Base-by-base conservation (phyloP, 495 filamentous ascomycete genomes). In the Astrothelium macrocarpum region DNA sequence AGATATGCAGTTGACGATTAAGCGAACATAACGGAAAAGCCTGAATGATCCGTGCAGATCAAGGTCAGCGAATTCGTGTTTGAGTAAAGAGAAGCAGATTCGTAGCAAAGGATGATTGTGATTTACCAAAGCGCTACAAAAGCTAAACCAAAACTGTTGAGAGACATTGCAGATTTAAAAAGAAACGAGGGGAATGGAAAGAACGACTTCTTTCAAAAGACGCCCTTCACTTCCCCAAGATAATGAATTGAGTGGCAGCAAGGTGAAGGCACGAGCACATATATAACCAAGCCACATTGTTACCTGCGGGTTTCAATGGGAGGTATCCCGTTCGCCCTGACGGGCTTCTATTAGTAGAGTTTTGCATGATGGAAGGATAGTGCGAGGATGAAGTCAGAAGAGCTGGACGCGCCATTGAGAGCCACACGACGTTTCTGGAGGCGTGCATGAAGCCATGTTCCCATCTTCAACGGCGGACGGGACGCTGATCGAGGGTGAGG, bases 1-100 rank as follows among this genome's bases (percentile, higher is more conserved):
- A 25, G 84, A 84, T 65, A 83, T 70, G 61, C 84, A 77, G 70
- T 89, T 88, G 61, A 87, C 79, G 67, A 88, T 77, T 61, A 87
- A 74, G 59, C 87, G 84, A 36, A 85, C 61, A 73, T 90, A 89
- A 49, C 67, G 69, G 63, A 71, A 74, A 62, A 69, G 63, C 66
- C 69, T 71, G 49, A n/a, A 32, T 4, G 12, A 56, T 32, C 10
- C 39, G 12, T 23, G 31, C 3, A 45, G n/a, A n/a, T 11, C 59
- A 23, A 5, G 11, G 32, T 32, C 25, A 23, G 58, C 64, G 10
- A 59, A 42, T 46, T 62, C 46, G 23, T 63, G 53, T 61, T 56
- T n/a, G 32, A 26, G 20, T 26, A 34, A 62, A 4, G 5, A 59
- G 20, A 31, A 31, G 58, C 16, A 31, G 2, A 7, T 26, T 34